phyloP scores from a whole-genome alignment of 768 basidiomycete species.

The Lactifluus subvellereus region DNA sequence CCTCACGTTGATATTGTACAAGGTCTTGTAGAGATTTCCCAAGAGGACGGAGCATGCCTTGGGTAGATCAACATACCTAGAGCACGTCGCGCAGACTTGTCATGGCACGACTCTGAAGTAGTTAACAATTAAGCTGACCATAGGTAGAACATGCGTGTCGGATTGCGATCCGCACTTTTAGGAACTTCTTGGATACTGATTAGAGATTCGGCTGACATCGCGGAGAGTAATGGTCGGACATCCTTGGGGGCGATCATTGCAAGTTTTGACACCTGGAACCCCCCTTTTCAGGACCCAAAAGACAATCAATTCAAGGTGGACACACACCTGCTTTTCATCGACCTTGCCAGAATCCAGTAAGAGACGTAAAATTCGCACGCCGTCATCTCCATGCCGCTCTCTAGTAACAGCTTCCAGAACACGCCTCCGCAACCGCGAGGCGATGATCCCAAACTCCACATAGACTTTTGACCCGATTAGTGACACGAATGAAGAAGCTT shows the following conservation, averaged over 20 bases:
- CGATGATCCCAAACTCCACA: conserved; percentile 74
- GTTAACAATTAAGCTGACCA: conserved; percentile 48
- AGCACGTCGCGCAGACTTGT: conserved; percentile 18
- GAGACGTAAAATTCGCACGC: conserved; percentile 75
- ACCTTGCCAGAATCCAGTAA: conserved; percentile 81
- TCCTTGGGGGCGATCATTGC: conserved; percentile 91
- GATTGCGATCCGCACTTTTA: conserved; percentile 83
- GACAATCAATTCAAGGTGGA: not conserved
- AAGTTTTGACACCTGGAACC: conserved; percentile 74
- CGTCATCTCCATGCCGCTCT: conserved; percentile 79
- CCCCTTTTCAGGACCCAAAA: conserved; percentile 8
- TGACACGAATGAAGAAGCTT: conserved; percentile 65
- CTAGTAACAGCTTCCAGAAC: conserved; percentile 73
- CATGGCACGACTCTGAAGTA: not conserved
- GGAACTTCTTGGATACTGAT: conserved; percentile 93
- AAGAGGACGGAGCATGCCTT: conserved; percentile 78
- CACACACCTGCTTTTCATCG: conserved; percentile 89
- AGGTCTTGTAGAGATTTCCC: conserved; percentile 77
- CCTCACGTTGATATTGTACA: conserved; percentile 78
- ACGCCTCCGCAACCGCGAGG: conserved; percentile 56
- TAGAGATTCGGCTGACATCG: conserved; percentile 72
- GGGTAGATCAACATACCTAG: conserved; percentile 83
- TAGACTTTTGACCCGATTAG: conserved; percentile 57
- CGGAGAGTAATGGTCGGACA: conserved; percentile 72
- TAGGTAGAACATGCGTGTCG: conserved; percentile 83